A percentile compares a stretch with the other conserved stretches of the same genome.
These are phyloP conservation scores for Beta macrorhiza DNA, from an alignment of 179 eudicot genomes.

Conservation along the genomic window DNA sequence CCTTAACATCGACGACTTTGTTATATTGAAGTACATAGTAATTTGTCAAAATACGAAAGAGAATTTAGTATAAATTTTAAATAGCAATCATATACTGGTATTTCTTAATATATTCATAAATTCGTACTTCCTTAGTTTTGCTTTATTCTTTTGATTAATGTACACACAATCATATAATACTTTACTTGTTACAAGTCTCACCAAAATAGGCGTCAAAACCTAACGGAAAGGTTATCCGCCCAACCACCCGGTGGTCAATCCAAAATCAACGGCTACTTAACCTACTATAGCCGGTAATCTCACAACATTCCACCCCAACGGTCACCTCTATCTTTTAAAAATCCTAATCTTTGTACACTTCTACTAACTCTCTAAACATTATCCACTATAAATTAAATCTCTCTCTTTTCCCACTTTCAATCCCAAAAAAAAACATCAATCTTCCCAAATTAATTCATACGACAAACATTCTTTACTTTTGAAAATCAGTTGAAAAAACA, in stretches of 20 bases:
- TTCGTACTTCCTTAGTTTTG: no score
- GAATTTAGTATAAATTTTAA: no score
- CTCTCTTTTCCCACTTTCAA: background rate
- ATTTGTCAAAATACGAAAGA: no score
- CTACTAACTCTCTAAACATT: background rate
- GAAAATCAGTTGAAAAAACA: background rate
- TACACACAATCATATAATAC: no score
- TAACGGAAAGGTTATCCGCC: background rate
- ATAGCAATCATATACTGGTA: no score
- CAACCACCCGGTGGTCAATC: background rate
- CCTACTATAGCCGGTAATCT: slow-evolving; percentile 9
- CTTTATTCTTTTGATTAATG: no score
- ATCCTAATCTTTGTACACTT: background rate
- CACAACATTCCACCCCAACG: background rate
- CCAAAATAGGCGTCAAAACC: background rate
- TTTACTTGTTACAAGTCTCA: background rate
- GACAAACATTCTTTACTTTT: slow-evolving; percentile 9
- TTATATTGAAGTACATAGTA: no score
- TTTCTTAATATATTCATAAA: no score
- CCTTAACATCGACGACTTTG: no score
- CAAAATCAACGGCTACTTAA: slow-evolving; percentile 10
- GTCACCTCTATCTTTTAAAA: background rate
- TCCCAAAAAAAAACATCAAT: background rate
- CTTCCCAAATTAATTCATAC: background rate
- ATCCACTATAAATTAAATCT: background rate